Percentiles rank a stretch among this genome's conserved stretches.
phyloP scores from a whole-genome alignment of 1,139 yeast genomes.

The Kodamaea derodonti region DNA sequence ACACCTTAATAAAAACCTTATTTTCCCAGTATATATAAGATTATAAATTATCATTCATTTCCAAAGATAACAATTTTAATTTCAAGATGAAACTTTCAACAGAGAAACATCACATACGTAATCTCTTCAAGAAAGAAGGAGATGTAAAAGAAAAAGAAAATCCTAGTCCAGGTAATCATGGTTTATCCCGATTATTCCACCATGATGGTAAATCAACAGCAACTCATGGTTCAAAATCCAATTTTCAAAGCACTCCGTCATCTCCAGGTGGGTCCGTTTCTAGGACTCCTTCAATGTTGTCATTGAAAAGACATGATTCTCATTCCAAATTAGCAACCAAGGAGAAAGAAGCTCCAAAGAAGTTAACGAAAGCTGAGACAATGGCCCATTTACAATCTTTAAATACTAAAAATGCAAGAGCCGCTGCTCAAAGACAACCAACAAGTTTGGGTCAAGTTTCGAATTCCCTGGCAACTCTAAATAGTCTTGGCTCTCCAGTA shows the following conservation, averaged over 20 bases:
- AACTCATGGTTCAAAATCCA: background rate
- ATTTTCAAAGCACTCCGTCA: background rate
- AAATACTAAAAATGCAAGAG: slow-evolving; percentile 28
- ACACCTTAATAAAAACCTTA: background rate
- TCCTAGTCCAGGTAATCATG: slow-evolving; percentile 13
- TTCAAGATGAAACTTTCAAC: slow-evolving; percentile 8
- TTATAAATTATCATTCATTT: slow-evolving; percentile 1
- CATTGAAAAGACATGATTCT: slow-evolving; percentile 28
- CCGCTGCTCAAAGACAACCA: slow-evolving; percentile 3
- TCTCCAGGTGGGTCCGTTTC: slow-evolving; percentile 8
- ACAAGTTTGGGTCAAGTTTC: slow-evolving; percentile 2
- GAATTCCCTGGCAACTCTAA: background rate
- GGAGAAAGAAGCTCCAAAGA: slow-evolving; percentile 15
- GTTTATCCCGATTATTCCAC: slow-evolving; percentile 25
- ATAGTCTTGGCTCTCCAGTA: slow-evolving; percentile 1
- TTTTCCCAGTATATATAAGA: background rate
- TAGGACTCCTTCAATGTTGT: slow-evolving; percentile 25
- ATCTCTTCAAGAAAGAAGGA: slow-evolving; percentile 16
- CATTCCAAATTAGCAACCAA: slow-evolving; percentile 6
- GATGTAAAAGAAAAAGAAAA: slow-evolving; percentile 7
- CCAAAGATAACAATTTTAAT: background rate
- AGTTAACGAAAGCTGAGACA: slow-evolving; percentile 37
- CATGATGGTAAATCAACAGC: slow-evolving; percentile 5
- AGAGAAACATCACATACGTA: slow-evolving; percentile 16
- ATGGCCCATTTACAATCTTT: slow-evolving; percentile 34